Evolutionary conservation across 371 early-diverging fungal genomes (phyloP), one percentile per base, ranked within the genome.

Genomic region (Rhizopus sp.): DNA sequence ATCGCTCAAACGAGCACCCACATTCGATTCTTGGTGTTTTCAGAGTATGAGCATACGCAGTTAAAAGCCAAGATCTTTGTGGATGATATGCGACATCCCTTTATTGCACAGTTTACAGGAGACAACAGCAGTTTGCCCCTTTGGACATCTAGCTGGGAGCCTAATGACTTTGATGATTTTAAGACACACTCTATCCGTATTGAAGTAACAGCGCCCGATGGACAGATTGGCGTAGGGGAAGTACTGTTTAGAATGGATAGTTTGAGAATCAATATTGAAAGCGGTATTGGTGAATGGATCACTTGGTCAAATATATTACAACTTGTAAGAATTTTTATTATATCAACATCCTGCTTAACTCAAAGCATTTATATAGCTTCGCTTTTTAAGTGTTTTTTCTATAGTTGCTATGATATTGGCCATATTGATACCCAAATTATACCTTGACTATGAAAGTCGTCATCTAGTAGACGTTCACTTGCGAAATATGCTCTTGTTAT

Each of bases 281-380:
- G 83, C 3, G 87, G 89, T 10, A 59, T 80, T n/a, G 92, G 91
- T 38, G 93, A 89, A 62, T 89, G 83, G 77, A 79, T 94, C 39
- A 89, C 92, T 57, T 70, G 75, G 57, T 66, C 83, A 13, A 70
- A 77, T 32, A 77, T 88, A 59, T 70, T 81, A 3, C 30, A 62
- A 10, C 45, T 80, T 50, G 83, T 84, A 73, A 70, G 69, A 49
- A 31, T 31, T 65, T 51, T 13, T 33, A 44, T 23, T 39, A 0
- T 33, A 15, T 8, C 9, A 31, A 17, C 12, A 9, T 33, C 23
- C 45, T 45, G 12, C 17, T 56, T 30, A 35, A 32, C 33, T 23
- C 38, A 23, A 23, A 23, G 2, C 23, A 23, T 46, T 13, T 3
- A 13, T 16, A 3, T 50, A 70, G 75, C 53, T 71, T 9, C 69